phyloP scores from a whole-genome alignment of 1,284 basidiomycete genomes.

The Coniophora puteana region DNA sequence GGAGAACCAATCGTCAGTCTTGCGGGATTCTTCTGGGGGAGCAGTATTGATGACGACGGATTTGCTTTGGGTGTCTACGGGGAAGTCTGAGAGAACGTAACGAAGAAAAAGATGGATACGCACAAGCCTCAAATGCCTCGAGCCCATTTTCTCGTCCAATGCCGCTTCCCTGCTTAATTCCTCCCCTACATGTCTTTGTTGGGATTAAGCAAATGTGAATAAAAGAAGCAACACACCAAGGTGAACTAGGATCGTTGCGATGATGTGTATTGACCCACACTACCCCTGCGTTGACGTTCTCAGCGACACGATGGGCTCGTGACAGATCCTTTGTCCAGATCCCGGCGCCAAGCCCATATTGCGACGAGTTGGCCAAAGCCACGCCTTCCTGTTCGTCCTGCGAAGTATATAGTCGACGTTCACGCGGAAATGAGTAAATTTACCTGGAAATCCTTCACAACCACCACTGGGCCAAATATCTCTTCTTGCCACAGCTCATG shows the following conservation, averaged over 20 bases:
- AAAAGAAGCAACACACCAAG: constrained; percentile 52
- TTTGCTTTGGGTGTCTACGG: constrained; percentile 75
- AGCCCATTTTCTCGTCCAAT: constrained; percentile 80
- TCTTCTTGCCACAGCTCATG: constrained; percentile 80
- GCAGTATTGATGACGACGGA: constrained; percentile 72
- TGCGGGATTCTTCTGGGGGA: constrained; percentile 49
- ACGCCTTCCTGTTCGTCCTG: constrained; percentile 67
- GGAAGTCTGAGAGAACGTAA: constrained; percentile 3
- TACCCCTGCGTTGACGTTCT: constrained; percentile 65
- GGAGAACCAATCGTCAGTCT: constrained; percentile 75
- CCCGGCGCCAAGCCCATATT: constrained; percentile 77
- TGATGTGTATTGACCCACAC: constrained; percentile 88
- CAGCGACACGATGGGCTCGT: constrained; percentile 66
- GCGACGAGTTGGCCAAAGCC: constrained; percentile 66
- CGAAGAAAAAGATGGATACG: constrained; percentile 20
- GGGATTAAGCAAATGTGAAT: constrained; percentile 3
- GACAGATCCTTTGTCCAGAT: constrained; percentile 77
- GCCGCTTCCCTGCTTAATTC: constrained; percentile 80
- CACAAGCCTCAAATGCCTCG: constrained; percentile 75
- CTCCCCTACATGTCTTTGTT: constrained; percentile 47
- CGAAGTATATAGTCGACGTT: constrained; percentile 4
- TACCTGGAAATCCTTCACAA: constrained; percentile 63
- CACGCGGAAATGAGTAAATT: constrained; percentile 13
- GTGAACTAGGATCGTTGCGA: constrained; percentile 82
- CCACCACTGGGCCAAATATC: constrained; percentile 76